A percentile compares a stretch with the other conserved stretches of the same genome.
These are phyloP conservation scores for Dipodascopsis tothii DNA, from an alignment of 805 yeast species.

Conservation along the genomic window DNA sequence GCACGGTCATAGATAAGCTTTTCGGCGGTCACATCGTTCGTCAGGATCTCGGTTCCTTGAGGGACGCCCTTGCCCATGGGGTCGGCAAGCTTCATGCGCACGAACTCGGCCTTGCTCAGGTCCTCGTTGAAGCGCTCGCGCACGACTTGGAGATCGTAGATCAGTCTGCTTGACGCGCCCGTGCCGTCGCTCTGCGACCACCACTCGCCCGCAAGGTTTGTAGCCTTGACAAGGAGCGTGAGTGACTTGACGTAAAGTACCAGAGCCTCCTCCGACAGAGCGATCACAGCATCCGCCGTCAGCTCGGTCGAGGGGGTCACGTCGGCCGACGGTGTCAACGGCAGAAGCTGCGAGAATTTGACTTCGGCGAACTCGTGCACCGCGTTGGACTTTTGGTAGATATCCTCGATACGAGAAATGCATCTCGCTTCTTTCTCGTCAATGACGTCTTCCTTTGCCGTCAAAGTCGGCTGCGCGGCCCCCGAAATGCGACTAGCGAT, in stretches of 20 bases:
- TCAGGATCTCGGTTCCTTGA: neutral
- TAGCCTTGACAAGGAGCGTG: constrained; percentile 74
- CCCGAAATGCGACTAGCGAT: constrained; percentile 1
- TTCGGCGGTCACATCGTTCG: constrained; percentile 49
- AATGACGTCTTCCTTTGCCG: constrained; percentile 2
- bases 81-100: constrained; percentile 35
- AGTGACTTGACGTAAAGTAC: constrained; percentile 77
- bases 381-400: constrained; percentile 88
- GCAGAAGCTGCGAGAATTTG: constrained; percentile 76
- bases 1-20: constrained; percentile 74
- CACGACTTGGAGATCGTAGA: constrained; percentile 75
- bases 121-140: constrained; percentile 83
- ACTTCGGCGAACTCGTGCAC: constrained; percentile 83
- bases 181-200: constrained; percentile 51
- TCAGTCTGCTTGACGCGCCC: constrained; percentile 29
- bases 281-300: constrained; percentile 33
- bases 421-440: constrained; percentile 17
- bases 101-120: constrained; percentile 78
- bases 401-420: constrained; percentile 19
- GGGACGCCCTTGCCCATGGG: constrained; percentile 7
- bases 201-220: constrained; percentile 82
- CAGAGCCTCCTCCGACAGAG: constrained; percentile 75
- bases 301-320: constrained; percentile 23
- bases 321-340: constrained; percentile 42
- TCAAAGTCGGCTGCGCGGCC: constrained; percentile 6